Conservation (phyloP, 208 protist species). For the Kentomonas sorsogonicus region DNA sequence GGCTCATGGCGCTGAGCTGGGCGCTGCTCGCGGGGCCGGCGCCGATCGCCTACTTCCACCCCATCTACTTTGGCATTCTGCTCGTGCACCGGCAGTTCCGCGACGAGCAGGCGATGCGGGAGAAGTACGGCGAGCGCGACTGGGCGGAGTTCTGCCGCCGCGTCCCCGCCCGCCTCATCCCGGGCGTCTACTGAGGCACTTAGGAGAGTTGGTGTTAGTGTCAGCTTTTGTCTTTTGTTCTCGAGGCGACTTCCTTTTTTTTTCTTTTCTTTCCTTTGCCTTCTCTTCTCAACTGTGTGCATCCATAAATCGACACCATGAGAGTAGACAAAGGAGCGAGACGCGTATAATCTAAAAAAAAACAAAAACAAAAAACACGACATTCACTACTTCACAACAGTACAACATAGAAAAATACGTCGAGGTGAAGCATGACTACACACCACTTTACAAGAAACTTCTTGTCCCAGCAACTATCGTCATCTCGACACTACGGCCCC, state of each 20-base stretch:
- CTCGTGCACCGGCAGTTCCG: slow-evolving; percentile 91
- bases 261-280: no score
- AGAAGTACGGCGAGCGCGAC: slow-evolving; percentile 89
- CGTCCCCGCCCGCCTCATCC: slow-evolving; percentile 90
- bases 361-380: neutral
- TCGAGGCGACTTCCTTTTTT: no score
- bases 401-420: neutral
- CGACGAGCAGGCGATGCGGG: slow-evolving; percentile 88
- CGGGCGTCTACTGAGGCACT: slow-evolving; percentile 75
- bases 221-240: no score
- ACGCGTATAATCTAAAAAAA: slow-evolving; percentile 6
- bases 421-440: neutral
- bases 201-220: no score
- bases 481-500: no score
- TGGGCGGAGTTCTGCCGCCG: slow-evolving; percentile 88
- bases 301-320: no score
- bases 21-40: slow-evolving; percentile 56
- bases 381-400: neutral
- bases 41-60: slow-evolving; percentile 91
- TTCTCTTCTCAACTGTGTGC: no score
- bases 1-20: slow-evolving; percentile 78
- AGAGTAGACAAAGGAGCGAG: slow-evolving; percentile 8
- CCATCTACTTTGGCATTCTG: slow-evolving; percentile 91
- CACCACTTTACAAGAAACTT: no score
- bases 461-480: no score